Base-by-base conservation (phyloP, 805 yeast genomes). In the Debaryomyces prosopidis region DNA sequence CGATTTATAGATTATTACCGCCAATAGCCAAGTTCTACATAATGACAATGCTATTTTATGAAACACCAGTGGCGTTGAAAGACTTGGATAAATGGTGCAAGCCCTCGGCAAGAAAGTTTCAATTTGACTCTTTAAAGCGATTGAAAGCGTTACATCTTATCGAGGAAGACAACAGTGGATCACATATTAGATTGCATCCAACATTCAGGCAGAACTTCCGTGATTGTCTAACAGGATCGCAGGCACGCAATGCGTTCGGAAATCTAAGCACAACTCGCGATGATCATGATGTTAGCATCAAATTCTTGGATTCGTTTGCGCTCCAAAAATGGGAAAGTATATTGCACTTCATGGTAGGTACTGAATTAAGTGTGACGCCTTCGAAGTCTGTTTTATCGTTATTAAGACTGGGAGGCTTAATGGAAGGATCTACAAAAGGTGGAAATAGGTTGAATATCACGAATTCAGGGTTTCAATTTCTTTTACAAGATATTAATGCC, bases 311-410 rank as follows among this genome's bases (percentile, higher is more conserved):
- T 53, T 73, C 73, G 33, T 91, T 89, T 66, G 96, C 97, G 11
- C 78, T 89, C 5, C 79, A 77, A 38, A 89, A 87, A 60, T 94
- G 99, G 99, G 99, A 94, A 62, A 81, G 89, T 6, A 92, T 94
- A 54, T 73, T 94, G 55, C 98, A 94, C 73, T 94, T 85, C 69
- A 92, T 94, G 98, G 99, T 94, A 36, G 97, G 98, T 1, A 89
- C 97, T 0, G 87, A 88, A 42, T 68, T 84, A 38, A 73, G 79
- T 9, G 76, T 73, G 14, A 69, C 80, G 2, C 96, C 97, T 2
- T 84, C 91, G 39, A 76, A 78, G n/a, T 91, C 92, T 14, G 97
- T 92, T 0, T 71, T 94, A 40, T 78, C 82, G 14, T 71, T 94
- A 20, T 71, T 94, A 40, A 77, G 80, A 51, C 89, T 84, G 68